Evolutionary conservation across 495 filamentous ascomycete genomes (phyloP).

Genomic region (Penicillium cinerascens): DNA sequence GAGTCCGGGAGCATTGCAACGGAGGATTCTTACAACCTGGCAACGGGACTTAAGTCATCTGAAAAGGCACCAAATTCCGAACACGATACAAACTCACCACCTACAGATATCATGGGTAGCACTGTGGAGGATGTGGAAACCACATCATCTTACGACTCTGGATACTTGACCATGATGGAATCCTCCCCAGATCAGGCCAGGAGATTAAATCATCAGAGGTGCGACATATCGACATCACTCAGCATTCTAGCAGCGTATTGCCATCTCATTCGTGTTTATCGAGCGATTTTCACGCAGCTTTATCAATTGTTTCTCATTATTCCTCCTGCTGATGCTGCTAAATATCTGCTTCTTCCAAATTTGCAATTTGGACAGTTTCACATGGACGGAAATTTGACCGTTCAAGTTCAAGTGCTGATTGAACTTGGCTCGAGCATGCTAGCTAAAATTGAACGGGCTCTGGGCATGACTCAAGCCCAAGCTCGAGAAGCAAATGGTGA

Average conservation of each 20-base stretch:
- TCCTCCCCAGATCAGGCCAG: background rate
- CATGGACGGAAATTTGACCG: constrained; percentile 10
- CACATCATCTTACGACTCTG: constrained; percentile 11
- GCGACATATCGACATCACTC: constrained; percentile 9
- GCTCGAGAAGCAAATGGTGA: background rate
- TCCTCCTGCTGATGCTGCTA: constrained; percentile 11
- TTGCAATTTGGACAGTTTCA: constrained; percentile 10
- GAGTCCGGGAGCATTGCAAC: background rate
- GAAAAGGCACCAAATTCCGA: background rate
- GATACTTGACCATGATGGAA: constrained; percentile 4
- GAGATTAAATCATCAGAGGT: background rate
- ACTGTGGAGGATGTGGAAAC: background rate
- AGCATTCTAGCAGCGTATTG: constrained; percentile 16
- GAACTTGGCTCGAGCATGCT: constrained; percentile 17
- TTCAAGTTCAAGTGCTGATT: constrained; percentile 13
- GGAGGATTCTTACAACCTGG: background rate
- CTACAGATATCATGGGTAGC: background rate
- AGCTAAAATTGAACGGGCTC: constrained; percentile 9
- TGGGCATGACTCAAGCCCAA: constrained; percentile 1
- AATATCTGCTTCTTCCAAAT: constrained; percentile 12
- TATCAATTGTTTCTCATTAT: constrained; percentile 19
- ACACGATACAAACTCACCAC: background rate
- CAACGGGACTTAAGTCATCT: background rate
- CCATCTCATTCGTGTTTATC: constrained; percentile 16
- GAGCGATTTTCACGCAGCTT: constrained; percentile 14